Conservation (phyloP, 352 stramenopile species). For the Phytophthora capsici region DNA sequence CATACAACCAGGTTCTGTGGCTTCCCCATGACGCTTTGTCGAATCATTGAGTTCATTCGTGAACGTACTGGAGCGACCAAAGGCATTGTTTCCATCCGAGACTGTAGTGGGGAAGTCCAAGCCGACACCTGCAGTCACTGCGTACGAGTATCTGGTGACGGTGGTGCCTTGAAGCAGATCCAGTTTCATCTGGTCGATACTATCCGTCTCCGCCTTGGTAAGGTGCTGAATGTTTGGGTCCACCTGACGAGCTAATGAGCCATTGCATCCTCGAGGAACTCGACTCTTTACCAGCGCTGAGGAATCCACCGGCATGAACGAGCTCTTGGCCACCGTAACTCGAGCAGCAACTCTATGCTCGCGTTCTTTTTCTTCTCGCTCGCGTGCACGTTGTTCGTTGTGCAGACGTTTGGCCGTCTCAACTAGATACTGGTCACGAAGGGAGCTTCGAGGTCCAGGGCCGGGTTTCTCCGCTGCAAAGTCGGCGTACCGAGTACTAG, state of each 20-base stretch:
- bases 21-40: conserved; percentile 71
- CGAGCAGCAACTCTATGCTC: conserved; percentile 25
- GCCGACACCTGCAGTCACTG: conserved; percentile 58
- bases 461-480: conserved; percentile 37
- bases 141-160: conserved; percentile 77
- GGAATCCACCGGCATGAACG: conserved; percentile 45
- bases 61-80: conserved; percentile 72
- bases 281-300: conserved; percentile 39
- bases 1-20: conserved; percentile 59
- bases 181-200: conserved; percentile 77
- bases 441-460: conserved; percentile 48
- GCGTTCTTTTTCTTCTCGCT: conserved; percentile 34
- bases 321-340: conserved; percentile 43
- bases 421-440: conserved; percentile 49
- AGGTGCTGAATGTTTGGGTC: conserved; percentile 64
- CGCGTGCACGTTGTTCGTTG: conserved; percentile 38
- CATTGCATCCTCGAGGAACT: conserved; percentile 64
- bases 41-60: conserved; percentile 74
- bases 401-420: conserved; percentile 50
- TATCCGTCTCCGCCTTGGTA: conserved; percentile 72
- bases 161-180: conserved; percentile 47
- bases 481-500: conserved; percentile 55
- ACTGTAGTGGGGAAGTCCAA: conserved; percentile 60
- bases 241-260: conserved; percentile 43
- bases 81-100: conserved; percentile 65